Percentiles rank a stretch among this genome's conserved stretches.
These are phyloP conservation scores for Russula sp. DNA, from an alignment of 768 basidiomycete genomes.

Conservation along the genomic window DNA sequence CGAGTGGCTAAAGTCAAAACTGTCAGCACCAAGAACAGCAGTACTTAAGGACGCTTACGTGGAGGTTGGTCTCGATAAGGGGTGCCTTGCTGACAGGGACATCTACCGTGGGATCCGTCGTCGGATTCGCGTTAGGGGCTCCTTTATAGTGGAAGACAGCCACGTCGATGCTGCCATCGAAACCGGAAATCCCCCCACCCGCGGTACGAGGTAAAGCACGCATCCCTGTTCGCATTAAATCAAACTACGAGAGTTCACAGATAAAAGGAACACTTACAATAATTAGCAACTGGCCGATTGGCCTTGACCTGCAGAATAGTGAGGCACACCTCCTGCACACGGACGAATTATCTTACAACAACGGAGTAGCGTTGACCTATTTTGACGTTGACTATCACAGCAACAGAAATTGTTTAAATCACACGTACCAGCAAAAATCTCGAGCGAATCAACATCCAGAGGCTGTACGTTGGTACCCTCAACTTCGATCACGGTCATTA, in stretches of 20 bases:
- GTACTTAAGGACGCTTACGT: conserved; percentile 3
- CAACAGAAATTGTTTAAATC: neutral
- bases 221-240: conserved; percentile 10
- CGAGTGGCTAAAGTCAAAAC: conserved; percentile 13
- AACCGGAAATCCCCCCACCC: conserved; percentile 19
- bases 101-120: conserved; percentile 19
- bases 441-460: conserved; percentile 35
- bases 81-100: conserved; percentile 10
- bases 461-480: conserved; percentile 34
- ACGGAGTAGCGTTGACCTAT: conserved; percentile 28
- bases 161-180: conserved; percentile 31
- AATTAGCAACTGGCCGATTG: conserved; percentile 38
- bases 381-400: neutral
- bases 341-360: conserved; percentile 21
- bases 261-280: conserved; percentile 32
- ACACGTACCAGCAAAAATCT: conserved; percentile 38
- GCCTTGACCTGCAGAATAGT: conserved; percentile 31
- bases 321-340: neutral
- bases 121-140: conserved; percentile 32
- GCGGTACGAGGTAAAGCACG: conserved; percentile 27
- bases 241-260: neutral
- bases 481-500: conserved; percentile 38
- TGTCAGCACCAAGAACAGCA: neutral
- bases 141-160: conserved; percentile 38
- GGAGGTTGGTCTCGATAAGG: conserved; percentile 23